Conservation (phyloP, 257 asterid species). For the Craterostigma plantagineum region DNA sequence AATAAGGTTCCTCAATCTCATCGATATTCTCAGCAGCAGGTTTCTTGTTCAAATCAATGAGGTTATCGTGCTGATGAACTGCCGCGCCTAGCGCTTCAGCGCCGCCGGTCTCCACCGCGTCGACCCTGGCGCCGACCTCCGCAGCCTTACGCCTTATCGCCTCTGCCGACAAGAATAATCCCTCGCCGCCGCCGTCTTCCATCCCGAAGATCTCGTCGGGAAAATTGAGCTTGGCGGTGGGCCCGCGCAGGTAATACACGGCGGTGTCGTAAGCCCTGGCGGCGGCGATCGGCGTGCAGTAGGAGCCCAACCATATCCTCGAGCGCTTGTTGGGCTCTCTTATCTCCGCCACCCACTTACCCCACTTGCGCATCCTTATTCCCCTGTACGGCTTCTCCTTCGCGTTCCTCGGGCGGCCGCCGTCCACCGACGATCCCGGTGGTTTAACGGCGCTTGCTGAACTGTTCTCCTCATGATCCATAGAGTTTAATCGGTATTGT, state of each 20-base stretch:
- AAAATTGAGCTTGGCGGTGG: conserved; percentile 62
- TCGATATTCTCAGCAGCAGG: too few species aligned
- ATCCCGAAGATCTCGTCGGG: conserved; percentile 27
- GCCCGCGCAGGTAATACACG: conserved; percentile 67
- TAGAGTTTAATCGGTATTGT: too few species aligned
- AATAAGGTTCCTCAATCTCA: too few species aligned
- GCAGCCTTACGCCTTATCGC: conserved; percentile 59
- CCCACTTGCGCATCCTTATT: conserved; percentile 97
- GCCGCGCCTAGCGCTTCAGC: too few species aligned
- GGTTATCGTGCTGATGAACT: too few species aligned
- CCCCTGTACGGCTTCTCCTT: conserved; percentile 61
- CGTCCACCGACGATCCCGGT: conserved; percentile 4
- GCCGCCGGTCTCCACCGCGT: conserved; percentile 30
- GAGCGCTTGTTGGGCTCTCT: conserved; percentile 89
- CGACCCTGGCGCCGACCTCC: conserved; percentile 82
- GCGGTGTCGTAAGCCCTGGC: conserved; percentile 94
- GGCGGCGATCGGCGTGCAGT: conserved; percentile 75
- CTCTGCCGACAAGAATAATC: conserved; percentile 42
- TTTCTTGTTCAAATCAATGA: too few species aligned
- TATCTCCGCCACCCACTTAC: conserved; percentile 96
- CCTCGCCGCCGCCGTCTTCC: conserved; percentile 16
- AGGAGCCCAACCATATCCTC: conserved; percentile 82
- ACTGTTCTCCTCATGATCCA: conserved; percentile 30
- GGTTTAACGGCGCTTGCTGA: conserved; percentile 6
- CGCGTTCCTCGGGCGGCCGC: conserved; percentile 14